These are phyloP conservation scores for Schizophyllum amplum DNA, from an alignment of 1,284 basidiomycete species.

Conservation along the genomic window DNA sequence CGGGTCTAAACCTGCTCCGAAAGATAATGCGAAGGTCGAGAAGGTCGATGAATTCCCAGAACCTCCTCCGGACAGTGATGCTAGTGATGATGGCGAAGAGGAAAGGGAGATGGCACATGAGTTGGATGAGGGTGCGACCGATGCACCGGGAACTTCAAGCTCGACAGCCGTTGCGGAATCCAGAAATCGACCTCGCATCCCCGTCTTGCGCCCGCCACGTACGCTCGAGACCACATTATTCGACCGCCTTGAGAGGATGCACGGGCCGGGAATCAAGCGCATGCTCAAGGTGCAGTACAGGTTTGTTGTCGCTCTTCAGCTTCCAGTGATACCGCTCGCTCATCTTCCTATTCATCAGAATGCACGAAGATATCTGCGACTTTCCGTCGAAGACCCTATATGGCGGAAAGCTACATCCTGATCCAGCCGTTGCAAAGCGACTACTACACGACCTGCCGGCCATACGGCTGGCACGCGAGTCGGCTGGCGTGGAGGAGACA, in stretches of 20 bases:
- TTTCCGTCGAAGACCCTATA: constrained; percentile 89
- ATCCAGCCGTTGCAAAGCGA: constrained; percentile 63
- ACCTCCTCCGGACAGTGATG: constrained; percentile 10
- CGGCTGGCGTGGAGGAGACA: constrained; percentile 36
- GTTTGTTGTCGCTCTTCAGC: constrained; percentile 29
- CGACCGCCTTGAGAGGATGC: constrained; percentile 82
- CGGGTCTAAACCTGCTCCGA: constrained; percentile 7
- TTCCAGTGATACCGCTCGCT: not conserved
- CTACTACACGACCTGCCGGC: constrained; percentile 65
- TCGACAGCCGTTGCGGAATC: constrained; percentile 6
- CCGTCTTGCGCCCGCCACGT: constrained; percentile 51
- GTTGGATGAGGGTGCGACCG: constrained; percentile 4
- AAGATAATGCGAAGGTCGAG: constrained; percentile 9
- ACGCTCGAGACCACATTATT: constrained; percentile 89
- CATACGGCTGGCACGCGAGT: constrained; percentile 16
- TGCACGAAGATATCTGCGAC: constrained; percentile 80
- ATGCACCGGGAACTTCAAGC: not conserved
- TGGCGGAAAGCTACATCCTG: constrained; percentile 61
- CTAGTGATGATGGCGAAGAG: constrained; percentile 1
- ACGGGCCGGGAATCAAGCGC: constrained; percentile 76
- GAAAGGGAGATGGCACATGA: constrained; percentile 2
- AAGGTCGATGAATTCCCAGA: constrained; percentile 1
- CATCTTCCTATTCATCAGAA: constrained; percentile 35
- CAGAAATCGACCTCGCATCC: constrained; percentile 13
- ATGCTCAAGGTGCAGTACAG: constrained; percentile 86